Conservation (phyloP, 2,329 filamentous ascomycete species). For the Colletotrichum musicola region DNA sequence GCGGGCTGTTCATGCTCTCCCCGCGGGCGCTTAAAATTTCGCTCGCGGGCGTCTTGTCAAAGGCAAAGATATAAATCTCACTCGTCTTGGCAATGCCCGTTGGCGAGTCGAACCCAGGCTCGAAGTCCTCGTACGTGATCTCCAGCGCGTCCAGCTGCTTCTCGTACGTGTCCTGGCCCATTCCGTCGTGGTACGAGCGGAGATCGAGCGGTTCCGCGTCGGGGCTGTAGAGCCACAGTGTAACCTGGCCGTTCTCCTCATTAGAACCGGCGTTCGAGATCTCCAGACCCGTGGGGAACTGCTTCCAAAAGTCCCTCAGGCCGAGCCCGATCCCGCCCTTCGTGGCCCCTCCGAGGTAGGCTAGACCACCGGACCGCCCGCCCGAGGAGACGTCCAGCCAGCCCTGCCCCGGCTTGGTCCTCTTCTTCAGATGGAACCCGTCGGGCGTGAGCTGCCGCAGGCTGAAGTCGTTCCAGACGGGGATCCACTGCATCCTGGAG, state of each 20-base stretch:
- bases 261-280: conserved; percentile 59
- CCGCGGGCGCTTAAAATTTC: conserved; percentile 30
- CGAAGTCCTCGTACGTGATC: conserved; percentile 74
- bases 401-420: conserved; percentile 67
- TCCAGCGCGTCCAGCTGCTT: conserved; percentile 71
- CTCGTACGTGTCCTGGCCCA: conserved; percentile 66
- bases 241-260: conserved; percentile 63
- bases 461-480: conserved; percentile 68
- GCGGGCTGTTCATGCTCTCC: conserved; percentile 63
- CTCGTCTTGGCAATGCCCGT: conserved; percentile 70
- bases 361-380: conserved; percentile 66
- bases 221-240: conserved; percentile 72
- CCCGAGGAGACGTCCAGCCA: conserved; percentile 71
- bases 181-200: conserved; percentile 68
- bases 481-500: conserved; percentile 66
- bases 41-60: conserved; percentile 65
- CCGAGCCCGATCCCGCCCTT: conserved; percentile 70
- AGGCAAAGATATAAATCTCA: conserved; percentile 67
- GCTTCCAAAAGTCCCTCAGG: conserved; percentile 73
- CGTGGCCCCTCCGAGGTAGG: conserved; percentile 69
- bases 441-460: conserved; percentile 70
- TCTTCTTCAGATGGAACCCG: conserved; percentile 70
- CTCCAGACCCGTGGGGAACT: conserved; percentile 70
- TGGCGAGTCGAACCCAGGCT: conserved; percentile 65
- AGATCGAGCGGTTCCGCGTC: conserved; percentile 67